Percentiles rank a stretch among this genome's conserved stretches.
phyloP scores from a whole-genome alignment of 2,329 filamentous ascomycete genomes.

The Stemphylium beticola region DNA sequence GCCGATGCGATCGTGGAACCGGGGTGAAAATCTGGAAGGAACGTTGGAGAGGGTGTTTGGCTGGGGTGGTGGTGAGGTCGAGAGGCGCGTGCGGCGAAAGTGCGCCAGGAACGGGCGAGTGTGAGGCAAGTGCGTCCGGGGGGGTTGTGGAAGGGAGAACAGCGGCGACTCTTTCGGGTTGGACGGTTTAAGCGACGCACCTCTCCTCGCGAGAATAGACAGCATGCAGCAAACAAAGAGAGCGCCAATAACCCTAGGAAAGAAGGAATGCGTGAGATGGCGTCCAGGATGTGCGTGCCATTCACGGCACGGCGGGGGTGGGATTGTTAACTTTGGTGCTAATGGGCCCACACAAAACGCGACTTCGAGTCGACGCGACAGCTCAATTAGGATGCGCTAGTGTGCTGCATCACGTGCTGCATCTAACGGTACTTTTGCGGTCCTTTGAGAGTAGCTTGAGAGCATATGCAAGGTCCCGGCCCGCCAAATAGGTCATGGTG shows the following conservation, averaged over 20 bases:
- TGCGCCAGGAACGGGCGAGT: conserved; percentile 17
- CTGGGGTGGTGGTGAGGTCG: conserved; percentile 14
- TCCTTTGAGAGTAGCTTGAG: conserved; percentile 5
- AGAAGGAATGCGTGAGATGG: conserved; percentile 29
- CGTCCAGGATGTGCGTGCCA: conserved; percentile 32
- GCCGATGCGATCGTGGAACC: conserved; percentile 15
- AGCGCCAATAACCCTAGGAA: conserved; percentile 24
- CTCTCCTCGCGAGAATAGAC: conserved; percentile 31
- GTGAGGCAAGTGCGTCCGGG: conserved; percentile 22
- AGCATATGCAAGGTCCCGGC: conserved; percentile 1
- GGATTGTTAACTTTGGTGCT: conserved; percentile 14
- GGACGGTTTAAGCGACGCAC: conserved; percentile 45
- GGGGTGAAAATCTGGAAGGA: conserved; percentile 1
- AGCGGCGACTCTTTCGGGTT: conserved; percentile 26
- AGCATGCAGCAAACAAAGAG: conserved; percentile 49
- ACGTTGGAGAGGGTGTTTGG: background rate
- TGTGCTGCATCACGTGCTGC: conserved; percentile 10
- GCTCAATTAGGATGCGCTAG: conserved; percentile 13
- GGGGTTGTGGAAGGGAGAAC: conserved; percentile 23
- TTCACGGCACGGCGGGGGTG: conserved; percentile 20
- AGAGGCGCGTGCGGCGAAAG: conserved; percentile 20
- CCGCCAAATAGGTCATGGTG: background rate
- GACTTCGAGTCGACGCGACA: conserved; percentile 21
- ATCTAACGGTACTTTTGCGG: conserved; percentile 4
- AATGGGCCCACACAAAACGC: conserved; percentile 22